Conservation (phyloP, 371 early-diverging fungal species). For the Nosema muscidifuracis region DNA sequence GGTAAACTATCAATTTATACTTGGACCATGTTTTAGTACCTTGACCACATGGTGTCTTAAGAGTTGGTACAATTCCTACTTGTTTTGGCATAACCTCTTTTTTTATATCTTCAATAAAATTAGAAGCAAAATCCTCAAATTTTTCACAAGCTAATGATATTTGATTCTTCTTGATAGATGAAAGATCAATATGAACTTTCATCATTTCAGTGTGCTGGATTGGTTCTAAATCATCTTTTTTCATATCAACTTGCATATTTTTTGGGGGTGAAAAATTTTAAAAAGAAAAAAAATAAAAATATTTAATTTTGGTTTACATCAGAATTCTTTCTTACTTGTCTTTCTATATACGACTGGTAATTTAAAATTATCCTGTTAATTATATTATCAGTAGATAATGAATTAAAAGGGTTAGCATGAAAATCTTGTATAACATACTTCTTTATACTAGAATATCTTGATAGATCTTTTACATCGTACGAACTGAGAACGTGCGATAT, state of each 20-base stretch:
- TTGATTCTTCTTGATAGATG: conserved; percentile 22
- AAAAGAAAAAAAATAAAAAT: background rate
- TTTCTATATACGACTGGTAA: conserved; percentile 34
- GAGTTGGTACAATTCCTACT: conserved; percentile 88
- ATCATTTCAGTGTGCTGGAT: conserved; percentile 11
- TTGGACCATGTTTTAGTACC: conserved; percentile 84
- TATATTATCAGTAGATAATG: conserved; percentile 33
- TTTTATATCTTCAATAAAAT: conserved; percentile 87
- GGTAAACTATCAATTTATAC: conserved; percentile 94
- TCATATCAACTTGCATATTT: conserved; percentile 15
- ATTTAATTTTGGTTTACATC: no score
- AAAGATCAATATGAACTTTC: conserved; percentile 35
- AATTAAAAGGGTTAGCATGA: conserved; percentile 19
- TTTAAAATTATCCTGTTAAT: conserved; percentile 33
- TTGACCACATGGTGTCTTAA: conserved; percentile 97
- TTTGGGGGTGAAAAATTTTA: background rate
- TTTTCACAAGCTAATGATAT: conserved; percentile 72
- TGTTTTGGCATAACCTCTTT: conserved; percentile 91
- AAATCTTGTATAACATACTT: conserved; percentile 8
- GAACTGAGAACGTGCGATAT: conserved; percentile 9
- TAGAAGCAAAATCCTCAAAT: conserved; percentile 87
- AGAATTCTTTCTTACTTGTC: conserved; percentile 29
- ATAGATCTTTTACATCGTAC: conserved; percentile 27
- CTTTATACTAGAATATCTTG: conserved; percentile 4
- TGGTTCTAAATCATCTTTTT: conserved; percentile 38